Evolutionary conservation across 139 green algal genomes (phyloP), one percentile per base, ranked within the genome.

Genomic region (Chlamydomonas eustigma): DNA sequence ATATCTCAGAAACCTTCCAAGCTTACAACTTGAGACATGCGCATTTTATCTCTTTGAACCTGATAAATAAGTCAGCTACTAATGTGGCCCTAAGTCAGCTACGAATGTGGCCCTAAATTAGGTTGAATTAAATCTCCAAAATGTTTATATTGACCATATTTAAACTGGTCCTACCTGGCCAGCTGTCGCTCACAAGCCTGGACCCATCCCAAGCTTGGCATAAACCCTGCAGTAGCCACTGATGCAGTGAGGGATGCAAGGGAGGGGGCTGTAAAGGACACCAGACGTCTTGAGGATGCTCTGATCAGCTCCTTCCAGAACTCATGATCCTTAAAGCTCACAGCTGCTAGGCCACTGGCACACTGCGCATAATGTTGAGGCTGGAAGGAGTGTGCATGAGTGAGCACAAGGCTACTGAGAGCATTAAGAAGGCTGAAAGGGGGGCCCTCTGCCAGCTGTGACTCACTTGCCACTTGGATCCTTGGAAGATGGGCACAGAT

Each of bases 141-240:
- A n/a, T n/a, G n/a, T n/a, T n/a, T n/a, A n/a, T n/a, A n/a, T n/a
- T n/a, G n/a, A n/a, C n/a, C n/a, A n/a, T n/a, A n/a, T n/a, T n/a
- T n/a, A n/a, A n/a, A 28, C 44, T 58, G 18, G 12, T 28, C 44
- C 18, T 58, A 18, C 44, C 50, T 68, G 44, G 50, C 30, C 32
- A 33, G 50, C 71, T 77, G 71, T 30, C n/a, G 24, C 73, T 78
- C 36, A 30, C 38, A 22, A 2, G 51, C 51, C 35, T 71, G 51
- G n/a, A 72, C 38, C 73, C 58, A 78, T 24, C 32, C 50, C 35
- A 79, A 30, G 64, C 52, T 79, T 6, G 74, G 74, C 22, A 73
- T 39, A 44, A 65, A 37, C 30, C 64, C 63, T 4, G 38, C 65
- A 1, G 38, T 44, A 22, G 74, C 74, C 34, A 35, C 63, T 44